A percentile compares a stretch with the other conserved stretches of the same genome.
phyloP scores from a whole-genome alignment of 352 stramenopile species.

The Pythium scleroteichum region DNA sequence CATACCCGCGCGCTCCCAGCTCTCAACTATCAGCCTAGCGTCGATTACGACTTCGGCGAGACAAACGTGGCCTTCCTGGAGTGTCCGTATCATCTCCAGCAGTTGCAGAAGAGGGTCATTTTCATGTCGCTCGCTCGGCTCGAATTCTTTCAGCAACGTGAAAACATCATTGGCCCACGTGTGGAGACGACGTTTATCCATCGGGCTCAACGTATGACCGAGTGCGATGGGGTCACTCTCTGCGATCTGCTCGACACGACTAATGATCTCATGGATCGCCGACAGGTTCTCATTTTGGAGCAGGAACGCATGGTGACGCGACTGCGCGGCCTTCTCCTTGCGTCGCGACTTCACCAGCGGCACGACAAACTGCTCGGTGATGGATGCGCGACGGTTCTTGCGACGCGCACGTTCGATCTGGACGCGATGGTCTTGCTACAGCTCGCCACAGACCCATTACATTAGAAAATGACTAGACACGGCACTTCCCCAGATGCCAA shows the following conservation, averaged over 20 bases:
- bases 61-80: constrained; percentile 59
- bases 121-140: constrained; percentile 42
- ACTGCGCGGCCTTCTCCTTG: constrained; percentile 48
- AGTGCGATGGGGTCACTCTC: constrained; percentile 22
- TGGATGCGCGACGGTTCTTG: constrained; percentile 49
- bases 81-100: constrained; percentile 51
- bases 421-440: constrained; percentile 53
- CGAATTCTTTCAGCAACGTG: constrained; percentile 45
- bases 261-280: constrained; percentile 41
- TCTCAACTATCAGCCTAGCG: constrained; percentile 44
- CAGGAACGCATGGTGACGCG: constrained; percentile 52
- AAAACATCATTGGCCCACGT: constrained; percentile 43
- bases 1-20: constrained; percentile 51
- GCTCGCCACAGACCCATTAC: neutral
- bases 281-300: constrained; percentile 49
- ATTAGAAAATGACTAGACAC: neutral
- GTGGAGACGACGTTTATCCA: constrained; percentile 52
- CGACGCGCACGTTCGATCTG: constrained; percentile 54
- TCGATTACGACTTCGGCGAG: constrained; percentile 57
- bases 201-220: constrained; percentile 36
- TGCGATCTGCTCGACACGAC: constrained; percentile 41
- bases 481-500: neutral
- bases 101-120: constrained; percentile 51
- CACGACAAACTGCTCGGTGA: constrained; percentile 52
- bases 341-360: constrained; percentile 36